These are phyloP conservation scores for Cercospora sojina DNA, from an alignment of 2,329 filamentous ascomycete species.

Conservation along the genomic window DNA sequence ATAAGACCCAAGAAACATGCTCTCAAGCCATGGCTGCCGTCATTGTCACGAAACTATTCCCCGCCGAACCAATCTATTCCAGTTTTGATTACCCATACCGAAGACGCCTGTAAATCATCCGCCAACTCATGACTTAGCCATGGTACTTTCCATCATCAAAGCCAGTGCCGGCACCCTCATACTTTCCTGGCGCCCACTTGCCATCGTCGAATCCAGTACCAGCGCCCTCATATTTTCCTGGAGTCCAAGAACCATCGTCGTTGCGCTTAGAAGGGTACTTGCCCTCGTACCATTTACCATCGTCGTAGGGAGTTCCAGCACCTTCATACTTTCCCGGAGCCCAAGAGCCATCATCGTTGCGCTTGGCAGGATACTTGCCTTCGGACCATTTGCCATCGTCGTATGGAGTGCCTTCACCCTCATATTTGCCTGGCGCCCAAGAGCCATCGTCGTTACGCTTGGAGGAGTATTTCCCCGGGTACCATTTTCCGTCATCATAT, in stretches of 20 bases:
- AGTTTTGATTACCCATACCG: background rate
- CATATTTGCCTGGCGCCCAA: background rate
- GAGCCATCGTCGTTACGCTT: background rate
- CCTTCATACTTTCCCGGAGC: background rate
- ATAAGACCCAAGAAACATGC: background rate
- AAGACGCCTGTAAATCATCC: background rate
- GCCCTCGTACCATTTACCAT: background rate
- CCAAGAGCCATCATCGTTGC: background rate
- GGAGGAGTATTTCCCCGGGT: background rate
- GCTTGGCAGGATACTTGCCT: background rate
- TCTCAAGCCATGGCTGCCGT: background rate
- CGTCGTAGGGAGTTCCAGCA: background rate
- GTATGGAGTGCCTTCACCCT: background rate
- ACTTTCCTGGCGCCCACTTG: background rate
- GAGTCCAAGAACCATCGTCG: background rate
- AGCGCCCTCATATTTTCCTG: background rate
- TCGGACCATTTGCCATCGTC: background rate
- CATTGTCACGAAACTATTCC: background rate
- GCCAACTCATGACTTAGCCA: background rate
- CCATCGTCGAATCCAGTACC: conserved; percentile 1
- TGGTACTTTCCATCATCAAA: conserved; percentile 1
- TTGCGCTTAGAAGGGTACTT: background rate
- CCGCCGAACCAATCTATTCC: background rate
- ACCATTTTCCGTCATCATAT: conserved; percentile 1
- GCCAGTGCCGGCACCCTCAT: background rate